These are phyloP conservation scores for Fusarium pseudoanthophilum DNA, from an alignment of 2,329 filamentous ascomycete species.

Conservation along the genomic window DNA sequence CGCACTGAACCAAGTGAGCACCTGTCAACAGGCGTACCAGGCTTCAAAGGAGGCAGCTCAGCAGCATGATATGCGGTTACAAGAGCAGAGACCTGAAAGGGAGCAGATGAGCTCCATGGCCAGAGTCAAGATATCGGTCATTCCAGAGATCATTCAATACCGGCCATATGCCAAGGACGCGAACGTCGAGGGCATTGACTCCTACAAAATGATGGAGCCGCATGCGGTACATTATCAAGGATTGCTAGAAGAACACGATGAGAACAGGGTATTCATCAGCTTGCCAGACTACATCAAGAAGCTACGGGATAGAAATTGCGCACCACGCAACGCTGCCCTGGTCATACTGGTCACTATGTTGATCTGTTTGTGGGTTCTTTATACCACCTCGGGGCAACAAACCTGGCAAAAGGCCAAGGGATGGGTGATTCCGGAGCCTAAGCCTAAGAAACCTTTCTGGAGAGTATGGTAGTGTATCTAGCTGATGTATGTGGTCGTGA, in stretches of 20 bases:
- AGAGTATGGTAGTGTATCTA: neutral
- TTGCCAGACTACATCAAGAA: slow-evolving; percentile 37
- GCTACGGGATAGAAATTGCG: slow-evolving; percentile 21
- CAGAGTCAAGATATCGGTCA: slow-evolving; percentile 49
- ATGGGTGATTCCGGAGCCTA: neutral
- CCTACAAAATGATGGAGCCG: slow-evolving; percentile 40
- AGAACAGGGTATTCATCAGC: slow-evolving; percentile 30
- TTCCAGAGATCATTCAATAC: slow-evolving; percentile 42
- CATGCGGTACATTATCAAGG: slow-evolving; percentile 48
- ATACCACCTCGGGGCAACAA: slow-evolving; percentile 9
- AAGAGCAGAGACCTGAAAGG: neutral
- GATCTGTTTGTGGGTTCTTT: slow-evolving; percentile 6
- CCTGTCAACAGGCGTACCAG: slow-evolving; percentile 30
- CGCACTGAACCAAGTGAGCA: slow-evolving; percentile 34
- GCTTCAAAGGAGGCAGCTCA: slow-evolving; percentile 22
- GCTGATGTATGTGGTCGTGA: neutral
- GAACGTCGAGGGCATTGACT: slow-evolving; percentile 20
- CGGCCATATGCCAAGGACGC: slow-evolving; percentile 13
- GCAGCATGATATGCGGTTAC: slow-evolving; percentile 3
- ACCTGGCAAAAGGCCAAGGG: slow-evolving; percentile 4
- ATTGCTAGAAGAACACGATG: slow-evolving; percentile 31
- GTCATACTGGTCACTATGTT: slow-evolving; percentile 19
- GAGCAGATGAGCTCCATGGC: slow-evolving; percentile 16
- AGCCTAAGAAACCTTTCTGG: neutral
- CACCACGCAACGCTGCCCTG: slow-evolving; percentile 21